Conservation (phyloP, 148 eudicot species). For the Nepenthes gracilis region DNA sequence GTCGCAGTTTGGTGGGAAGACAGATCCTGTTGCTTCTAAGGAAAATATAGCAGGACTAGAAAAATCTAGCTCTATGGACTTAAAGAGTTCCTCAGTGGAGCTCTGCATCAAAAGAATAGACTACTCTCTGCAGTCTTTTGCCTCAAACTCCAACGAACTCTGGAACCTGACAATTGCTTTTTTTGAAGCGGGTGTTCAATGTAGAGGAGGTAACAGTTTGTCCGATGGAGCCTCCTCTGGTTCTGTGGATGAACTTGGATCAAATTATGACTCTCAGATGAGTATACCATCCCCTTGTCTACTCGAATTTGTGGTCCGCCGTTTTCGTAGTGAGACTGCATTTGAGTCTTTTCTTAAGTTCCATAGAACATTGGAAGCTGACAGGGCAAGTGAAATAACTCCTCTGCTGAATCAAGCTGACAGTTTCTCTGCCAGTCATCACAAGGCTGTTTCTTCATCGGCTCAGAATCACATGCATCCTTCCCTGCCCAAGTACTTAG, state of each 20-base stretch:
- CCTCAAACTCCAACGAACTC: constrained; percentile 33
- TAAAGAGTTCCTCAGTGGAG: constrained; percentile 33
- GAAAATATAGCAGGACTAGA: constrained; percentile 1
- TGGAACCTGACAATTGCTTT: constrained; percentile 80
- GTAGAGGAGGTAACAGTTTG: constrained; percentile 44
- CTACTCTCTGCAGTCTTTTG: constrained; percentile 51
- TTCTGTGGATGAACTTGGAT: constrained; percentile 20
- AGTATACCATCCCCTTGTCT: constrained; percentile 59
- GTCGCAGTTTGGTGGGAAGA: constrained; percentile 12
- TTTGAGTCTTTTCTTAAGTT: constrained; percentile 32
- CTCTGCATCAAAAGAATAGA: constrained; percentile 83
- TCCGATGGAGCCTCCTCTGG: constrained; percentile 23
- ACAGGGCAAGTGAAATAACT: constrained; percentile 11
- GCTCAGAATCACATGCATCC: constrained; percentile 15
- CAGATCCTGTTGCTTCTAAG: constrained; percentile 4
- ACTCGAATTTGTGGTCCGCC: constrained; percentile 49
- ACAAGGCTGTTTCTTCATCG: constrained; percentile 12
- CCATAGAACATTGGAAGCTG: constrained; percentile 25
- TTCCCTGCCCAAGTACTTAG: constrained; percentile 12
- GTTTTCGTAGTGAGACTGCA: constrained; percentile 38
- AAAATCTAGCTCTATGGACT: constrained; percentile 11
- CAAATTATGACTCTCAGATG: constrained; percentile 33
- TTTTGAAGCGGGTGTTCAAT: constrained; percentile 66
- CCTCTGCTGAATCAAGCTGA: constrained; percentile 23
- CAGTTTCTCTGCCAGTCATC: constrained; percentile 14